Conservation (phyloP, 495 filamentous ascomycete species). For the Daldinia caldariorum region DNA sequence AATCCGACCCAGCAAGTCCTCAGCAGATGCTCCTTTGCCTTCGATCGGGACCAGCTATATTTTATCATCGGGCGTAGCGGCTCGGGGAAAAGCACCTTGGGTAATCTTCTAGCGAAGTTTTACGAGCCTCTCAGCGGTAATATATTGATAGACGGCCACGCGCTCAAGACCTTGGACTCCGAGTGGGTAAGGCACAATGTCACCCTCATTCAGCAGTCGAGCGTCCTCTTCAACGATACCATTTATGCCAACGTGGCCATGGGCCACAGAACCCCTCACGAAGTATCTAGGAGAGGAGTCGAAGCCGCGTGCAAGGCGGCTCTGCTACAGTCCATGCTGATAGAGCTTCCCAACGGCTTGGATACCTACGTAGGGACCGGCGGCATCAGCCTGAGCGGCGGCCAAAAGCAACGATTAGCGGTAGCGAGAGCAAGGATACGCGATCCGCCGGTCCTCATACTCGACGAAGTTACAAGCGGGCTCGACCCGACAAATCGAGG, state of each 20-base stretch:
- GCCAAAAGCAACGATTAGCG: conserved; percentile 81
- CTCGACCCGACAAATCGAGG: conserved; percentile 75
- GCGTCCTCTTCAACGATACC: conserved; percentile 84
- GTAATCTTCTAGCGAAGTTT: conserved; percentile 79
- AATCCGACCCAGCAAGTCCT: conserved; percentile 72
- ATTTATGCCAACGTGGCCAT: conserved; percentile 84
- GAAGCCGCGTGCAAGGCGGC: conserved; percentile 69
- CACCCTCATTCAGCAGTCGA: conserved; percentile 85
- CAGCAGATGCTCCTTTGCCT: conserved; percentile 65
- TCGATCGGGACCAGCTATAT: conserved; percentile 75
- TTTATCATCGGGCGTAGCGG: conserved; percentile 90
- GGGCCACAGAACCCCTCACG: conserved; percentile 63
- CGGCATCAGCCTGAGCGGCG: conserved; percentile 81
- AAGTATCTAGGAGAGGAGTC: conserved; percentile 65
- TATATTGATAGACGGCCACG: conserved; percentile 73
- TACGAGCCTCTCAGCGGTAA: conserved; percentile 73
- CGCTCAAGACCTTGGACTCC: conserved; percentile 69
- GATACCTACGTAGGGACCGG: conserved; percentile 77
- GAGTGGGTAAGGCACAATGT: conserved; percentile 83
- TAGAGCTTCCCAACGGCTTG: conserved; percentile 74
- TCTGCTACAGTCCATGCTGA: conserved; percentile 76
- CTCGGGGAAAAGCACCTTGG: conserved; percentile 92
- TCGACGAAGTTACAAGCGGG: conserved; percentile 89
- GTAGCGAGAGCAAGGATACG: conserved; percentile 79
- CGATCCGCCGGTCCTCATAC: conserved; percentile 82